Evolutionary conservation across 306 rosid genomes (phyloP).

Genomic region (Acacia melanoxylon): DNA sequence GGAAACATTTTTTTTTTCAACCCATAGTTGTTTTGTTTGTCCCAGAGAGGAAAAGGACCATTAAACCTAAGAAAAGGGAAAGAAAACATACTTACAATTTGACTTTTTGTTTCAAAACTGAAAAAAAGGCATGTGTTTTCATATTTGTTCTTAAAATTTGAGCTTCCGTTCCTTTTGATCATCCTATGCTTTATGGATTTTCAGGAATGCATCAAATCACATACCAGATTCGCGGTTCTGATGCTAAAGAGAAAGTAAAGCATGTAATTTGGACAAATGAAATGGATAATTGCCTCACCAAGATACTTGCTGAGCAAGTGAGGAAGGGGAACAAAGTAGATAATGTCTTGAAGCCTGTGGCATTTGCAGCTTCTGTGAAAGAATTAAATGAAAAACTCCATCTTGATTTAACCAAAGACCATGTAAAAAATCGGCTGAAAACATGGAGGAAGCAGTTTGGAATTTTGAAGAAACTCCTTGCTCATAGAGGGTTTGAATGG

Average conservation of each 20-base stretch:
- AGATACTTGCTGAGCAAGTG: slow-evolving; percentile 53
- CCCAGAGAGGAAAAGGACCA: not conserved
- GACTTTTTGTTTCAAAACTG: not conserved
- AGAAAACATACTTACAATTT: not conserved
- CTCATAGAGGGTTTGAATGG: slow-evolving; percentile 57
- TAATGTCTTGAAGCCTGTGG: slow-evolving; percentile 53
- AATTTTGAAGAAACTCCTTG: slow-evolving; percentile 56
- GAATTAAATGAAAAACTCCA: slow-evolving; percentile 47
- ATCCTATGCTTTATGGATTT: slow-evolving; percentile 20
- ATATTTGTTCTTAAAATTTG: not conserved
- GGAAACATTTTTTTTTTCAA: not conserved
- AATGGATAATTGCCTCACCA: slow-evolving; percentile 56
- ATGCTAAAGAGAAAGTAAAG: slow-evolving; percentile 47
- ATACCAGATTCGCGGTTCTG: slow-evolving; percentile 44
- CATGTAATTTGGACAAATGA: slow-evolving; percentile 53
- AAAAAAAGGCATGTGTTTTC: not conserved
- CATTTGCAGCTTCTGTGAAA: slow-evolving; percentile 48
- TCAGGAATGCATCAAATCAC: slow-evolving; percentile 46
- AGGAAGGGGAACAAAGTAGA: slow-evolving; percentile 52
- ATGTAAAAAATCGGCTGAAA: slow-evolving; percentile 53
- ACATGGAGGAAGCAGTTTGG: slow-evolving; percentile 67
- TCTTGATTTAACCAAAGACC: slow-evolving; percentile 46
- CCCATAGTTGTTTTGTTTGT: not conserved
- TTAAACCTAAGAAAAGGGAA: not conserved
- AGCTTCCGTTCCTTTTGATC: not conserved